Percentiles rank a stretch among this genome's conserved stretches.
Evolutionary conservation across 225 moss, liverwort and hornwort species (phyloP).

Genomic region (Pseudisothecium myosuroides): DNA sequence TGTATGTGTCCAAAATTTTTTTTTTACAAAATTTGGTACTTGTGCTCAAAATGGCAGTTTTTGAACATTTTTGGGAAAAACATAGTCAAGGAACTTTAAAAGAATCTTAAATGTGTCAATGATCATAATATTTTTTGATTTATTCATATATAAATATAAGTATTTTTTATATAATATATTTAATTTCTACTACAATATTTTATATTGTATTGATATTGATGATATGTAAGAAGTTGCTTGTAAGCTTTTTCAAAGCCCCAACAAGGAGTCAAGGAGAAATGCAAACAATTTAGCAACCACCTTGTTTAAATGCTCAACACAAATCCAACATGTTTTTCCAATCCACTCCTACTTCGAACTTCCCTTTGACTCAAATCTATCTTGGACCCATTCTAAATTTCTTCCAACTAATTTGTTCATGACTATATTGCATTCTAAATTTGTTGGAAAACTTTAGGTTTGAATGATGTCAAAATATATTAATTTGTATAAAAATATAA

Average conservation of each 20-base stretch:
- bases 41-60: too few relatives aligned
- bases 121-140: neutral
- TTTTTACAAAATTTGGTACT: too few relatives aligned
- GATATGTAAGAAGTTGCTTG: too few relatives aligned
- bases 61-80: too few relatives aligned
- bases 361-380: neutral
- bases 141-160: neutral
- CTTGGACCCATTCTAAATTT: neutral
- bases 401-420: neutral
- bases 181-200: too few relatives aligned
- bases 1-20: too few relatives aligned
- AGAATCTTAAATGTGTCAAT: too few relatives aligned
- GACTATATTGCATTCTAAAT: neutral
- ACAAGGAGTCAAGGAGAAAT: fast-evolving
- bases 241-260: too few relatives aligned
- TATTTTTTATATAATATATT: neutral
- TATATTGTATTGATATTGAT: neutral
- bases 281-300: neutral
- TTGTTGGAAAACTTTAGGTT: too few relatives aligned
- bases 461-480: neutral
- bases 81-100: too few relatives aligned
- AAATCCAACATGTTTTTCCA: neutral
- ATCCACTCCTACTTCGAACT: neutral
- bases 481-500: too few relatives aligned
- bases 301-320: neutral